Percentiles rank a stretch among this genome's conserved stretches.
phyloP scores from a whole-genome alignment of 805 yeast species.

The Pichia nakasei region DNA sequence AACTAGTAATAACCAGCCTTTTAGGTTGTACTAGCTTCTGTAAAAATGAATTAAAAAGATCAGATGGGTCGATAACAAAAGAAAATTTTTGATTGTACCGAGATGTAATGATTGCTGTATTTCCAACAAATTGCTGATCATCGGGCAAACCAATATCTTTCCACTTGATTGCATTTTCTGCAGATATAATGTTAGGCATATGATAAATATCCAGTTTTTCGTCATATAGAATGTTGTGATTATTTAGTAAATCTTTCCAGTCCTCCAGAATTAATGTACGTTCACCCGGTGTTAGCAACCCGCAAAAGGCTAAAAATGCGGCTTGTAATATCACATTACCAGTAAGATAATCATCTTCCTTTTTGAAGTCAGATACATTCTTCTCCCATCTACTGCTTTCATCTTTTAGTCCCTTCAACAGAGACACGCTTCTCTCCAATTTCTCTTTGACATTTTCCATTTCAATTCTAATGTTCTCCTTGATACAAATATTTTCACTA shows the following conservation, averaged over 20 bases:
- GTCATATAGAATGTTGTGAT: conserved; percentile 33
- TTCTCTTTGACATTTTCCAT: conserved; percentile 53
- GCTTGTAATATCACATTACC: conserved; percentile 65
- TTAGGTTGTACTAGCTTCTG: conserved; percentile 22
- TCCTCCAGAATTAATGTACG: conserved; percentile 19
- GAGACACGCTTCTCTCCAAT: conserved; percentile 50
- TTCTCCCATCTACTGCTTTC: conserved; percentile 74
- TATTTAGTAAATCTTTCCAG: conserved; percentile 24
- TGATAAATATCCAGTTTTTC: conserved; percentile 12
- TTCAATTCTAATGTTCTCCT: conserved; percentile 66
- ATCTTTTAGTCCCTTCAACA: conserved; percentile 52
- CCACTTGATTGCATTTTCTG: conserved; percentile 43
- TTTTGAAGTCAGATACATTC: conserved; percentile 43
- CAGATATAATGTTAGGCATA: conserved; percentile 31
- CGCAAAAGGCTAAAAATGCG: conserved; percentile 52
- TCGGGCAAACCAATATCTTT: conserved; percentile 40
- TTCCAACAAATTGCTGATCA: conserved; percentile 57
- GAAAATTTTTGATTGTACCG: conserved; percentile 32
- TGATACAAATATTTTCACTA: conserved; percentile 66
- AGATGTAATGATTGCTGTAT: conserved; percentile 41
- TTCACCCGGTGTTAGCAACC: conserved; percentile 34
- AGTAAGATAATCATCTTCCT: conserved; percentile 36
- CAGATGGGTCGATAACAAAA: conserved; percentile 67
- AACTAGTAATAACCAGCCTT: conserved; percentile 51
- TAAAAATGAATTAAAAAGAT: conserved; percentile 35